Conservation (phyloP, 345 rosid genomes). For the Cochlearia excelsa region DNA sequence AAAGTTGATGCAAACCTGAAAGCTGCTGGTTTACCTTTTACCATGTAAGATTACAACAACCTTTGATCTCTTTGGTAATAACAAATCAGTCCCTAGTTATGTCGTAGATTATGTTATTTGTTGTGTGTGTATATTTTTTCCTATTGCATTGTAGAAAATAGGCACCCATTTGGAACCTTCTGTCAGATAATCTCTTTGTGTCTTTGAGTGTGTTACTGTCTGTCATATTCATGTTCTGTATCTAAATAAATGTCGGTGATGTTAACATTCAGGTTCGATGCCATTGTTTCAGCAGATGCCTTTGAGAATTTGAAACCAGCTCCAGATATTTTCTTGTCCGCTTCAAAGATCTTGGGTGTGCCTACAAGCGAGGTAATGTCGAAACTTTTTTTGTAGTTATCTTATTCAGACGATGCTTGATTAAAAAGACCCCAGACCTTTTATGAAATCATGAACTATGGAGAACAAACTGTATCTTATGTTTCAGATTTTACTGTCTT, state of each 20-base stretch:
- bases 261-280: constrained; percentile 66
- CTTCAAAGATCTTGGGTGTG: constrained; percentile 78
- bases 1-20: constrained; percentile 93
- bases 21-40: constrained; percentile 73
- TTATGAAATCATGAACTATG: background rate
- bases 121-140: background rate
- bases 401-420: background rate
- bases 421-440: background rate
- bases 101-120: background rate
- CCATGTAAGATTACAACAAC: constrained; percentile 49
- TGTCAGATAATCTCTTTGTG: background rate
- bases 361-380: constrained; percentile 65
- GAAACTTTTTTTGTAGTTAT: constrained; percentile 3
- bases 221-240: background rate
- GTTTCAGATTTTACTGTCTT: too few species aligned
- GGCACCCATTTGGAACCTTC: too few species aligned
- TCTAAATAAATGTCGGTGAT: background rate
- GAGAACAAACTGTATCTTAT: background rate
- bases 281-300: constrained; percentile 95
- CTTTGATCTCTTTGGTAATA: background rate
- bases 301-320: constrained; percentile 97
- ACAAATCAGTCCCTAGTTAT: background rate
- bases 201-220: background rate
- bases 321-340: constrained; percentile 95
- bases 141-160: background rate